Percentiles rank a stretch among this genome's conserved stretches.
phyloP scores from a whole-genome alignment of 768 basidiomycete genomes.

The Boletus edulis region DNA sequence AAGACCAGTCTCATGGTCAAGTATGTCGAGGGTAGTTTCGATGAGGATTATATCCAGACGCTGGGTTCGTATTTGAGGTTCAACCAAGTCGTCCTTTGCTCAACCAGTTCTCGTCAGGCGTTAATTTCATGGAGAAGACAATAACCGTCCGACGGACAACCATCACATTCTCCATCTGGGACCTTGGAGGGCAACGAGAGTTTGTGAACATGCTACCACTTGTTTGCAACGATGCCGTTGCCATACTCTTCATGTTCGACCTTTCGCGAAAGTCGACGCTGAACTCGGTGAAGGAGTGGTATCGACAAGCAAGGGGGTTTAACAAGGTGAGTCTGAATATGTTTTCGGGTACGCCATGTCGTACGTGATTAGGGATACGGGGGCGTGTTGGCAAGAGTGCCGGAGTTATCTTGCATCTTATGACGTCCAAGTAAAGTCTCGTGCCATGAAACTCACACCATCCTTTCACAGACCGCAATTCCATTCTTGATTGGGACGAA shows the following conservation, averaged over 20 bases:
- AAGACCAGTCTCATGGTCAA: constrained; percentile 99
- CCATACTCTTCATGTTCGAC: constrained; percentile 99
- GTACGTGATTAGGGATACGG: neutral
- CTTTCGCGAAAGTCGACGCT: constrained; percentile 95
- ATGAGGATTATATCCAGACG: constrained; percentile 99
- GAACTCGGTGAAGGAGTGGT: constrained; percentile 99
- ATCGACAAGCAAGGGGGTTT: constrained; percentile 97
- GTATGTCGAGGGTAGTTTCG: constrained; percentile 98
- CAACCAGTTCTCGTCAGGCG: constrained; percentile 47
- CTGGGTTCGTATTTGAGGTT: constrained; percentile 59
- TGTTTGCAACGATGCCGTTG: constrained; percentile 99
- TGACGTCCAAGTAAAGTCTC: neutral
- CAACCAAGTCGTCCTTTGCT: neutral
- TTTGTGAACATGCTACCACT: constrained; percentile 99
- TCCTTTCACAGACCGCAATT: constrained; percentile 77
- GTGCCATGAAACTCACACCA: constrained; percentile 16
- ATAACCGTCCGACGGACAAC: constrained; percentile 97
- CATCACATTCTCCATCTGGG: constrained; percentile 99
- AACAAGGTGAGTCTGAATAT: constrained; percentile 72
- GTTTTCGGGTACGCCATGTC: neutral
- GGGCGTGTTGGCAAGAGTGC: neutral
- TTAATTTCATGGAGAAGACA: constrained; percentile 99
- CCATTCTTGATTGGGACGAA: constrained; percentile 99
- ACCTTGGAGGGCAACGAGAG: constrained; percentile 94
- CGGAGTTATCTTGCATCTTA: neutral